These are phyloP conservation scores for Begonia peltatifolia DNA, from an alignment of 306 rosid species.

Conservation along the genomic window DNA sequence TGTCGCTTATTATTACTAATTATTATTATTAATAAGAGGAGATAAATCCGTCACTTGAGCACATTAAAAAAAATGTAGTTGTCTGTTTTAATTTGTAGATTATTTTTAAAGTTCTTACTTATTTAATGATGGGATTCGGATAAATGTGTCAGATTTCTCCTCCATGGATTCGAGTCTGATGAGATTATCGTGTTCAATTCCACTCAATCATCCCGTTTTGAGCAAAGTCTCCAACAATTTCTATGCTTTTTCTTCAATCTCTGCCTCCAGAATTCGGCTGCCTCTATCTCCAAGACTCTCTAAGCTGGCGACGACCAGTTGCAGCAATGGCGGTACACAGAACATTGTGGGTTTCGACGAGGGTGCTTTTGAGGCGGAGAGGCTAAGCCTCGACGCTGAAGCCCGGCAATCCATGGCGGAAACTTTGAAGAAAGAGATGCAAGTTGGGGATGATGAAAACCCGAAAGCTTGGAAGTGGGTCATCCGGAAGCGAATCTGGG, in stretches of 20 bases:
- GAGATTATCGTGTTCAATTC: constrained; percentile 18
- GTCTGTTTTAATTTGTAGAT: not conserved
- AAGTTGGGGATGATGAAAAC: constrained; percentile 17
- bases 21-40: too few relatives aligned
- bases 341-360: constrained; percentile 32
- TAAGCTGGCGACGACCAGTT: constrained; percentile 14
- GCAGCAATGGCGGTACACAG: not conserved
- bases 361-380: constrained; percentile 65
- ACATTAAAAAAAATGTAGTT: too few relatives aligned
- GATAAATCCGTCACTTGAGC: too few relatives aligned
- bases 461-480: constrained; percentile 96
- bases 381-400: constrained; percentile 56
- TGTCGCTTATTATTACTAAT: too few relatives aligned
- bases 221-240: not conserved
- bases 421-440: constrained; percentile 19
- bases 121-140: too few relatives aligned
- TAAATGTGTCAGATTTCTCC: not conserved
- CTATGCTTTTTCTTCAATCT: constrained; percentile 9
- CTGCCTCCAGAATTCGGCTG: constrained; percentile 4
- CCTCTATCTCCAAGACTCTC: constrained; percentile 5
- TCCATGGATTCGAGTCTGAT: constrained; percentile 28
- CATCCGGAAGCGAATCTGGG: constrained; percentile 80
- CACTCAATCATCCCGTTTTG: constrained; percentile 5
- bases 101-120: too few relatives aligned
- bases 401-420: constrained; percentile 57